Percentiles rank a stretch among this genome's conserved stretches.
Evolutionary conservation across 129 eudicot genomes (phyloP).

Genomic region (Flaveria robusta): DNA sequence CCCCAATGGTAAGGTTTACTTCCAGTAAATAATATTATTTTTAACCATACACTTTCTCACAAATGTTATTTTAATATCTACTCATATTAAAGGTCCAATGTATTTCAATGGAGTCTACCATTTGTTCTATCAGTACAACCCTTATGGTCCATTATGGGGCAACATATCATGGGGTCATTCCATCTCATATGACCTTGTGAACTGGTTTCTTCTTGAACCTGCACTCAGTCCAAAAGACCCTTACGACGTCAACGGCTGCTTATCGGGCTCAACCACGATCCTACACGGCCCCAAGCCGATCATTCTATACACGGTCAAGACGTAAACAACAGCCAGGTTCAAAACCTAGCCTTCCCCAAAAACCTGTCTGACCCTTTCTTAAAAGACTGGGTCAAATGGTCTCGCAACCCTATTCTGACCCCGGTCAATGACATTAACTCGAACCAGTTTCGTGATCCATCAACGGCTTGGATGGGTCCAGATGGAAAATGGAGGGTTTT

Average conservation of each 20-base stretch:
- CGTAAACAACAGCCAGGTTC: slow-evolving; percentile 43
- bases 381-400: slow-evolving; percentile 56
- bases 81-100: slow-evolving; percentile 53
- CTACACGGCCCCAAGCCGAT: slow-evolving; percentile 46
- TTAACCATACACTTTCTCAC: slow-evolving; percentile 7
- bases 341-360: slow-evolving; percentile 64
- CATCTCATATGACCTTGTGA: slow-evolving; percentile 57
- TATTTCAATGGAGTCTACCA: slow-evolving; percentile 66
- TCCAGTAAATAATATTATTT: neutral
- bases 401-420: slow-evolving; percentile 51
- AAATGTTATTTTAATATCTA: neutral
- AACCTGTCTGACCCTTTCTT: slow-evolving; percentile 56
- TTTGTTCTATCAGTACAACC: slow-evolving; percentile 77
- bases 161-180: slow-evolving; percentile 74
- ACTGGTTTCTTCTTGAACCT: slow-evolving; percentile 51
- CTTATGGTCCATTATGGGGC: slow-evolving; percentile 56
- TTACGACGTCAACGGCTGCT: slow-evolving; percentile 57
- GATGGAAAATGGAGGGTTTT: slow-evolving; percentile 55
- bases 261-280: slow-evolving; percentile 66
- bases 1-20: slow-evolving; percentile 61
- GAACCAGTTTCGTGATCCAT: slow-evolving; percentile 54
- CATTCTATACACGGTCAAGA: slow-evolving; percentile 58
- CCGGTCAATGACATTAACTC: slow-evolving; percentile 31
- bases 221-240: slow-evolving; percentile 51
- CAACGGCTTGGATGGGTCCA: slow-evolving; percentile 59